Evolutionary conservation across 768 basidiomycete species (phyloP).

Genomic region (Podaxis sp.): DNA sequence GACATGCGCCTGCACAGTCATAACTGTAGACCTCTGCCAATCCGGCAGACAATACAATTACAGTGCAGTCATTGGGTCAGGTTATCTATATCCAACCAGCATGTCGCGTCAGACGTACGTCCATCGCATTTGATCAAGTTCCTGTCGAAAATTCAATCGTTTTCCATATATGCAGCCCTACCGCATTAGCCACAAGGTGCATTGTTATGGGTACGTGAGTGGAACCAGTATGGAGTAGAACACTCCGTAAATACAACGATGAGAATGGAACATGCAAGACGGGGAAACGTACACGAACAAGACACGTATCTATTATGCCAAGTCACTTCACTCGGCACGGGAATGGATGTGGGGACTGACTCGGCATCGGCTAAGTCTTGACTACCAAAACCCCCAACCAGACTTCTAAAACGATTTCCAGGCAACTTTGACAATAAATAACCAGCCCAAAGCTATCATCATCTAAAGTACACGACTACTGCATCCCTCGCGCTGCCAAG

Average conservation of each 20-base stretch:
- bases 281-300: not conserved
- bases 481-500: slow-evolving; percentile 48
- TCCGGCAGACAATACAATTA: not conserved
- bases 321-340: not conserved
- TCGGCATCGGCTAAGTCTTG: not conserved
- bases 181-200: too few species aligned
- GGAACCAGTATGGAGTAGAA: not conserved
- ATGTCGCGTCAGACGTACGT: not conserved
- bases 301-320: not conserved
- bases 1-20: not conserved
- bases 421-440: not conserved
- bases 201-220: not conserved
- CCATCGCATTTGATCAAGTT: not conserved
- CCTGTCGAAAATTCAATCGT: not conserved
- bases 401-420: too few species aligned
- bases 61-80: not conserved
- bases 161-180: too few species aligned
- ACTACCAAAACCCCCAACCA: not conserved
- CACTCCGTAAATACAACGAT: not conserved
- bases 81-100: not conserved
- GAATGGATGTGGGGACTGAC: not conserved
- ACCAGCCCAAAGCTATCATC: not conserved
- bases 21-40: not conserved
- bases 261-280: not conserved
- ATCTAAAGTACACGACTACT: not conserved